These are phyloP conservation scores for Trametopsis cervina DNA, from an alignment of 768 basidiomycete species.

Conservation along the genomic window DNA sequence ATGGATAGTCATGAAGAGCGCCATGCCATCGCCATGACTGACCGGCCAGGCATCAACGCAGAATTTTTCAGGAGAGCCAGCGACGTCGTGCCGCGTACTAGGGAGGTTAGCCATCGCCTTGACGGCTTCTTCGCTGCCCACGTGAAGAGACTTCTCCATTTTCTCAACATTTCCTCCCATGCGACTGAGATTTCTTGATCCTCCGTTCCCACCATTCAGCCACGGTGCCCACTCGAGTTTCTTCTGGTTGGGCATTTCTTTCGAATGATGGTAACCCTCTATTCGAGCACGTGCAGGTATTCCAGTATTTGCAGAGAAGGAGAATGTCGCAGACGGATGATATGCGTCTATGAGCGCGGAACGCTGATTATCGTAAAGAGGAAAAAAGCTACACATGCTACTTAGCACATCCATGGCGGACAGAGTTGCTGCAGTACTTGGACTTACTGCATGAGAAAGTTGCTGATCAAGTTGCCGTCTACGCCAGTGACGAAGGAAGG, in stretches of 20 bases:
- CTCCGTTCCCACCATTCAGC: slow-evolving; percentile 44
- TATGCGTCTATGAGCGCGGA: slow-evolving; percentile 64
- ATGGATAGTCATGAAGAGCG: slow-evolving; percentile 68
- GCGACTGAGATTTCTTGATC: slow-evolving; percentile 73
- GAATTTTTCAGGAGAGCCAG: slow-evolving; percentile 74
- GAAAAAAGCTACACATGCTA: slow-evolving; percentile 64
- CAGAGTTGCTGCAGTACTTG: too few species aligned
- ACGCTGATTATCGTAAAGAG: slow-evolving; percentile 74
- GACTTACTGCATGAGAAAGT: slow-evolving; percentile 66
- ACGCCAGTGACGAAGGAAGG: slow-evolving; percentile 72
- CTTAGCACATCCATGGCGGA: not conserved
- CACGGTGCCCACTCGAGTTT: slow-evolving; percentile 76
- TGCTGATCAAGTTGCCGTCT: slow-evolving; percentile 57
- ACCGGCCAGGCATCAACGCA: slow-evolving; percentile 83
- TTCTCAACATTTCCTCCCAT: slow-evolving; percentile 57
- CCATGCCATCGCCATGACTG: slow-evolving; percentile 46
- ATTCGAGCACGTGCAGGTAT: slow-evolving; percentile 75
- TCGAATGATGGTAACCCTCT: slow-evolving; percentile 55
- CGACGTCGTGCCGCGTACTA: slow-evolving; percentile 75
- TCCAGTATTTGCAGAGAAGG: slow-evolving; percentile 77
- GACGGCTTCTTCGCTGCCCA: slow-evolving; percentile 60
- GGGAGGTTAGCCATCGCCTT: slow-evolving; percentile 62
- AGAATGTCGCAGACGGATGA: slow-evolving; percentile 84
- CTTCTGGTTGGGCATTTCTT: slow-evolving; percentile 73
- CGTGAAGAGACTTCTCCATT: slow-evolving; percentile 59